These are phyloP conservation scores for Phytopythium chamaehyphon DNA, from an alignment of 352 stramenopile species.

Conservation along the genomic window DNA sequence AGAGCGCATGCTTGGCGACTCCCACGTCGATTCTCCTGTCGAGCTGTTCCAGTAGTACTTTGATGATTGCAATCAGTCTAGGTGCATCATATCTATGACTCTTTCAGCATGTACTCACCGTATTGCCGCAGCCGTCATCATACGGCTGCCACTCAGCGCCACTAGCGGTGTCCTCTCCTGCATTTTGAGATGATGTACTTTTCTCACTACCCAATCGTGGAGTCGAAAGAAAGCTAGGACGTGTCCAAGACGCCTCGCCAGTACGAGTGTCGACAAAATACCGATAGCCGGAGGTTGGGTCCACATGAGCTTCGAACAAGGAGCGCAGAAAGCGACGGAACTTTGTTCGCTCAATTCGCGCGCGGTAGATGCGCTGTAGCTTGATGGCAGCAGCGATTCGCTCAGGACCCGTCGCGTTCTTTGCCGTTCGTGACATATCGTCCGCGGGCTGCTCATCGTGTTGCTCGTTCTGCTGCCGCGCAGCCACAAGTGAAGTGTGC, in stretches of 20 bases:
- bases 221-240: conserved; percentile 23
- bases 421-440: conserved; percentile 34
- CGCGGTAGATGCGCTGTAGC: conserved; percentile 67
- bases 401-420: conserved; percentile 62
- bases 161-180: not conserved
- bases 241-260: conserved; percentile 55
- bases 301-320: conserved; percentile 49
- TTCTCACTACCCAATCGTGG: not conserved
- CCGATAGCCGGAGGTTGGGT: conserved; percentile 28
- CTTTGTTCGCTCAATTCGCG: conserved; percentile 55
- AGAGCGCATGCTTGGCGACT: conserved; percentile 45
- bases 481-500: conserved; percentile 37
- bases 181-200: not conserved
- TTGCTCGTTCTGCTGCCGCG: conserved; percentile 21
- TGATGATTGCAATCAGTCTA: conserved; percentile 5
- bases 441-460: conserved; percentile 14
- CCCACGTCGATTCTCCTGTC: conserved; percentile 63
- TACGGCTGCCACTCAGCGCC: conserved; percentile 45
- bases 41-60: conserved; percentile 74
- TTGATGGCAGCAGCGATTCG: conserved; percentile 51
- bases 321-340: conserved; percentile 52
- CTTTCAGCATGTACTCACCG: conserved; percentile 29
- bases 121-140: conserved; percentile 60
- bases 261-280: conserved; percentile 71
- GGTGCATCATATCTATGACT: too few species aligned